These are phyloP conservation scores for Globisporangium acanthophoron DNA, from an alignment of 352 stramenopile species.

Conservation along the genomic window DNA sequence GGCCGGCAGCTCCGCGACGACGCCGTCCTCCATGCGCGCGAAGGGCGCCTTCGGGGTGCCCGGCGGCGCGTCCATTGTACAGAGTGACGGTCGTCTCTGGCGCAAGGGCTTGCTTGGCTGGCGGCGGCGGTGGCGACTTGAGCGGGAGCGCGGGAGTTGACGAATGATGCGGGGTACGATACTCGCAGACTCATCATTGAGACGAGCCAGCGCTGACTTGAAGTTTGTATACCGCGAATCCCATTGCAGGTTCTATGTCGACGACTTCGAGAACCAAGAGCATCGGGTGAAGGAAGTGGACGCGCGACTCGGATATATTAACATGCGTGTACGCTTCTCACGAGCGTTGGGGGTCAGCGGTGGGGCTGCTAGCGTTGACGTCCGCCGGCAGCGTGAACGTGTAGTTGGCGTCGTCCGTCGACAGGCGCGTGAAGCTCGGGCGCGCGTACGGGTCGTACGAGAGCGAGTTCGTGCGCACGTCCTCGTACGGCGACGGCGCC, in stretches of 20 bases:
- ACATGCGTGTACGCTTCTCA: too few species aligned
- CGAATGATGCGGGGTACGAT: neutral
- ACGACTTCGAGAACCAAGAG: too few species aligned
- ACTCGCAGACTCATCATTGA: neutral
- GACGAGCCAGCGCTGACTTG: neutral
- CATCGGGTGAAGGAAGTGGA: too few species aligned
- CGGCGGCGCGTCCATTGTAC: conserved; percentile 18
- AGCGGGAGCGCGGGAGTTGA: neutral
- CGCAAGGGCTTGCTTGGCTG: neutral
- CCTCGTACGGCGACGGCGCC: conserved; percentile 27
- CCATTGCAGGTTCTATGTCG: too few species aligned
- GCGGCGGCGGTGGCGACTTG: neutral
- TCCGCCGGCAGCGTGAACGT: conserved; percentile 35
- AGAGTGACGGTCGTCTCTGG: neutral
- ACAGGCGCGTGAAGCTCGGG: conserved; percentile 22
- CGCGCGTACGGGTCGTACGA: conserved; percentile 49
- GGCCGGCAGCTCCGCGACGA: neutral
- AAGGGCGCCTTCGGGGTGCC: conserved; percentile 24
- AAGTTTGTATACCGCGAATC: neutral
- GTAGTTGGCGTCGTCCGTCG: conserved; percentile 23
- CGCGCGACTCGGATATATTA: too few species aligned
- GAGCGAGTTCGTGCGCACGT: conserved; percentile 30
- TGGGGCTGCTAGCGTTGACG: too few species aligned
- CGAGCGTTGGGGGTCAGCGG: too few species aligned
- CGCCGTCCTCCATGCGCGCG: conserved; percentile 31